Evolutionary conservation across 495 filamentous ascomycete species (phyloP), one percentile per base, ranked within the genome.

Genomic region (Cercophora scortea): DNA sequence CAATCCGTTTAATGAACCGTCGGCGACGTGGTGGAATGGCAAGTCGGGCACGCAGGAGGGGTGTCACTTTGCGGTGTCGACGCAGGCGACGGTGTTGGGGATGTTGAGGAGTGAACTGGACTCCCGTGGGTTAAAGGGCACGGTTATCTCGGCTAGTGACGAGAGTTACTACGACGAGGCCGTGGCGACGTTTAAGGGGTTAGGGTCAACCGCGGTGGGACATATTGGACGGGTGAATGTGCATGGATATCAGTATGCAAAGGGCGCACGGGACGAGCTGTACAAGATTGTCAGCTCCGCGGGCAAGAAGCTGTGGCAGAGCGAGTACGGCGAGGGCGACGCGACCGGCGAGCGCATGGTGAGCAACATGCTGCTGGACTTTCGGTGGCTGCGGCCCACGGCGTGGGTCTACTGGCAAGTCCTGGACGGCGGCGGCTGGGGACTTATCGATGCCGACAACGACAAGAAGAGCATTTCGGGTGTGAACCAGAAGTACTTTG

Each of bases 361-460:
- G 19, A 61, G 55, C 25, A 70, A 71, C 42, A 49, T 71, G 39
- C 47, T 71, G 32, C 55, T 71, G 13, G 68, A 71, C 47, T 51
- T 71, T 38, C 52, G 55, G 12, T 71, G 65, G 68, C 56, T 71
- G n/a, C 45, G 51, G 42, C 68, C 68, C 9, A 71, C 65, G 6
- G 68, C 63, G 8, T 71, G 68, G 68, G 68, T 71, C 10, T 71
- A 70, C 50, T 71, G 68, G 68, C 68, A 71, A 47, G 65, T 59
- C 11, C 34, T 71, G 7, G 68, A 71, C 44, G 62, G 63, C 11
- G 49, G 53, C 16, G 68, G 68, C 0, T 71, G 68, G 68, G 68
- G 68, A 0, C 15, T 71, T 25, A 54, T 71, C 46, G 62, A 61
- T 0, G 68, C 59, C 0, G 64, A 71, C 42, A 63, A 69, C 12